Conservation (phyloP, 2,329 filamentous ascomycete genomes). For the Sordariomycetes sp. region DNA sequence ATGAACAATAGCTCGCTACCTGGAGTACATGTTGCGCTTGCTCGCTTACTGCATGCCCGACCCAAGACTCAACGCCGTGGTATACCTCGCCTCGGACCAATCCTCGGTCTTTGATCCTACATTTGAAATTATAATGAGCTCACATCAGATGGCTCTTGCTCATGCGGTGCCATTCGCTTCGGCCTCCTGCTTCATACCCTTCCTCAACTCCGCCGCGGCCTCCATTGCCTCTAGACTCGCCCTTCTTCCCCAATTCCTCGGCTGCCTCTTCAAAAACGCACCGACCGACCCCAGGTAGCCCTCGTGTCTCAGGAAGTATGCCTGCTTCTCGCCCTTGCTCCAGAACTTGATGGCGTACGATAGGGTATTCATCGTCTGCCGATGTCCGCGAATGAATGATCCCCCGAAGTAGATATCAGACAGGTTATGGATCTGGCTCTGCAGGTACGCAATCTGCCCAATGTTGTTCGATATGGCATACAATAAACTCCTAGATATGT, state of each 20-base stretch:
- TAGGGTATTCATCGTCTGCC: constrained; percentile 95
- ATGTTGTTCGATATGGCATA: constrained; percentile 98
- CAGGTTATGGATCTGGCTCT: constrained; percentile 86
- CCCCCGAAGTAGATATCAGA: constrained; percentile 96
- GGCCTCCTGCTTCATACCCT: too few relatives aligned
- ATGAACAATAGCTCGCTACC: too few relatives aligned
- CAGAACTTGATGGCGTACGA: constrained; percentile 97
- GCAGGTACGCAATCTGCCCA: constrained; percentile 94
- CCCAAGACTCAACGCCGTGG: too few relatives aligned
- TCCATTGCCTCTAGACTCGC: constrained; percentile 58
- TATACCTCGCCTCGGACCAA: too few relatives aligned
- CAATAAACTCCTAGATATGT: constrained; percentile 83
- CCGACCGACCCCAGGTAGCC: constrained; percentile 92
- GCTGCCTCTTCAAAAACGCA: constrained; percentile 86
- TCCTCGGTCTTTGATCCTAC: too few relatives aligned
- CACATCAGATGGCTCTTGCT: too few relatives aligned
- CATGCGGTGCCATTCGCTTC: too few relatives aligned
- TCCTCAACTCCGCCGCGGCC: too few relatives aligned
- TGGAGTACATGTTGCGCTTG: too few relatives aligned
- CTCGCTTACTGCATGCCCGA: too few relatives aligned
- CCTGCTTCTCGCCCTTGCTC: constrained; percentile 88
- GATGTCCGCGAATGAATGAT: constrained; percentile 90
- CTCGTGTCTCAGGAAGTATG: constrained; percentile 92
- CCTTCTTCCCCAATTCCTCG: constrained; percentile 80
- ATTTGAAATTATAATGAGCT: too few relatives aligned